Conservation (phyloP, 495 filamentous ascomycete genomes). For the Lophiotrema nucula region DNA sequence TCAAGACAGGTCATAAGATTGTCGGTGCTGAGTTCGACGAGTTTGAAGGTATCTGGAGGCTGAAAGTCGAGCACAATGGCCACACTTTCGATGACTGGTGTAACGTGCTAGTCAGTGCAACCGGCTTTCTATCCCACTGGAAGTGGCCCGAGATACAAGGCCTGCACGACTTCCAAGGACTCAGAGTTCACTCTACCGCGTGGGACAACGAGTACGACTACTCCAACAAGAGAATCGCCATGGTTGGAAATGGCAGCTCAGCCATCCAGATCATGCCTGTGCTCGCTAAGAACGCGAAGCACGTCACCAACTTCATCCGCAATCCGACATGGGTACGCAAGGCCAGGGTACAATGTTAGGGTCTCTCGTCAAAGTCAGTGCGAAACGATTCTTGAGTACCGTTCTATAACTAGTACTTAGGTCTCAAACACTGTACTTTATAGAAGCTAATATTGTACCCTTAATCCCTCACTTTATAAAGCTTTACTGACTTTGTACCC, state of each 20-base stretch:
- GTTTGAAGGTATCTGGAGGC: constrained; percentile 1
- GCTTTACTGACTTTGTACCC: too few species aligned
- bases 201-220: constrained; percentile 18
- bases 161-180: constrained; percentile 25
- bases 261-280: constrained; percentile 24
- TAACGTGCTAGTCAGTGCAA: constrained; percentile 25
- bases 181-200: constrained; percentile 17
- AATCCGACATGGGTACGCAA: constrained; percentile 12
- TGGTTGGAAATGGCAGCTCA: constrained; percentile 24
- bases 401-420: too few species aligned
- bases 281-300: constrained; percentile 14
- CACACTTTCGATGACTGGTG: constrained; percentile 9
- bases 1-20: constrained; percentile 19
- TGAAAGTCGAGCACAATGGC: constrained; percentile 17
- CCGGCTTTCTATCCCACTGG: constrained; percentile 28
- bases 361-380: too few species aligned
- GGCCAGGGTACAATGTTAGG: too few species aligned
- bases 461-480: too few species aligned
- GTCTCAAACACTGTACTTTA: too few species aligned
- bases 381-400: too few species aligned
- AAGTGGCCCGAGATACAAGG: constrained; percentile 28
- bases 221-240: constrained; percentile 8
- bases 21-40: constrained; percentile 1
- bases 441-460: too few species aligned
- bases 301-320: constrained; percentile 3